Conservation (phyloP, 2,329 filamentous ascomycete genomes). For the Fusarium sp. region DNA sequence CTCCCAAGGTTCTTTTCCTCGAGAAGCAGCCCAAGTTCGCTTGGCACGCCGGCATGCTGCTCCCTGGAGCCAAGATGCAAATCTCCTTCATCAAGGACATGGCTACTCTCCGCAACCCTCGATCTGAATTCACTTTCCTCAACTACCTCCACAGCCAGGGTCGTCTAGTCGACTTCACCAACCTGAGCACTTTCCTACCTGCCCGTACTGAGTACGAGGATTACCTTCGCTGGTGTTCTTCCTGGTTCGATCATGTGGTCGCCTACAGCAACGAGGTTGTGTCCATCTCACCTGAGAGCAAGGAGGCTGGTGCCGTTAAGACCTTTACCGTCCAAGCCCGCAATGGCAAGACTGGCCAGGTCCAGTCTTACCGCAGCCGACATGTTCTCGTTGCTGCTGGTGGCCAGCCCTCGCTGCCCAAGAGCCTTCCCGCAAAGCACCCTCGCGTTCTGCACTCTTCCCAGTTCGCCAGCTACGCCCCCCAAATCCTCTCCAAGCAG, state of each 20-base stretch:
- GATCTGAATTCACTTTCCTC: conserved; percentile 92
- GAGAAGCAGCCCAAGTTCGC: conserved; percentile 86
- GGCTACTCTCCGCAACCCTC: conserved; percentile 86
- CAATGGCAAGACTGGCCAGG: conserved; percentile 67
- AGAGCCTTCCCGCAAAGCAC: conserved; percentile 74
- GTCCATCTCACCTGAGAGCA: conserved; percentile 71
- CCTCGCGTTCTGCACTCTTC: conserved; percentile 88
- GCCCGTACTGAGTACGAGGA: conserved; percentile 92
- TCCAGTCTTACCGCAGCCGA: conserved; percentile 65
- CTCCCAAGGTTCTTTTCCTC: conserved; percentile 83
- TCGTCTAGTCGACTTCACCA: conserved; percentile 90
- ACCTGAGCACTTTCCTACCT: conserved; percentile 88
- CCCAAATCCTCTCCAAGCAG: conserved; percentile 67
- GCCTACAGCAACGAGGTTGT: conserved; percentile 83
- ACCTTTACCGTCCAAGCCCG: conserved; percentile 75
- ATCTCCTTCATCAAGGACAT: conserved; percentile 98
- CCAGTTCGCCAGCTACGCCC: conserved; percentile 77
- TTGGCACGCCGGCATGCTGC: conserved; percentile 96
- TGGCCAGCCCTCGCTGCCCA: conserved; percentile 75
- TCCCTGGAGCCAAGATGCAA: conserved; percentile 95
- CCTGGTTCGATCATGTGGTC: conserved; percentile 78
- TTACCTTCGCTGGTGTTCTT: conserved; percentile 92
- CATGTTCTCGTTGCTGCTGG: conserved; percentile 73
- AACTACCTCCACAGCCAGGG: conserved; percentile 89
- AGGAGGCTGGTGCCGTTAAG: conserved; percentile 63